Evolutionary conservation across 179 eudicot species (phyloP), one percentile per base, ranked within the genome.

Genomic region (Silene noctiflora): DNA sequence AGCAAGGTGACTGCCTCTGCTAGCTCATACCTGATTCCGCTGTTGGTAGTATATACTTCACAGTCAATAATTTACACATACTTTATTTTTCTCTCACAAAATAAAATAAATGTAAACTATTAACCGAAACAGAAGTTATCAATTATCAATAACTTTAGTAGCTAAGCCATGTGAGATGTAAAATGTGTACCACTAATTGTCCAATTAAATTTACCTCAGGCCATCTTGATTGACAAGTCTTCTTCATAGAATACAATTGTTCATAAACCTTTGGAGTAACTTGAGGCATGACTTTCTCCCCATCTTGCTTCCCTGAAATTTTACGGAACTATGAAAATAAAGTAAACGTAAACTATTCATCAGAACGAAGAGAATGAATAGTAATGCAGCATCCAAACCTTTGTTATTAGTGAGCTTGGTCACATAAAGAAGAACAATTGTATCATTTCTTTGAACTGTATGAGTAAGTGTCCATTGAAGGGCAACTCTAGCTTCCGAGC

Each of bases 381-480:
- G 13, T 9, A 21, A 14, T 61, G 4, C 22, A 14, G 5, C 14
- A 67, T 56, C 5, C 64, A 59, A 68, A 91, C 93, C 93, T 88
- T 83, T 87, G 14, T 80, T 85, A 16, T 82, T 76, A 68, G 83
- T 48, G 71, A 76, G 77, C 87, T 80, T 90, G 74, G 83, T 58
- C 0, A 88, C 91, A 80, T 91, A 79, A 59, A 92, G 87, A 85
- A 92, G 96, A 44, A 87, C 58, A 16, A 92, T 51, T 55, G 31
- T 19, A 80, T 92, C 97, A 7, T 89, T 87, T 69, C 76, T 83
- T 72, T 91, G 97, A 68, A 83, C 86, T 2, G 96, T 84, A 78
- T 92, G 97, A 77, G 89, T 89, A 14, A 92, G 83, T 21, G 90
- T 89, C 97, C 97, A 92, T 62, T 89, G 93, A 67, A 92, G 79